Evolutionary conservation across 2,329 filamentous ascomycete genomes (phyloP).

Genomic region (Xylaria sp.): DNA sequence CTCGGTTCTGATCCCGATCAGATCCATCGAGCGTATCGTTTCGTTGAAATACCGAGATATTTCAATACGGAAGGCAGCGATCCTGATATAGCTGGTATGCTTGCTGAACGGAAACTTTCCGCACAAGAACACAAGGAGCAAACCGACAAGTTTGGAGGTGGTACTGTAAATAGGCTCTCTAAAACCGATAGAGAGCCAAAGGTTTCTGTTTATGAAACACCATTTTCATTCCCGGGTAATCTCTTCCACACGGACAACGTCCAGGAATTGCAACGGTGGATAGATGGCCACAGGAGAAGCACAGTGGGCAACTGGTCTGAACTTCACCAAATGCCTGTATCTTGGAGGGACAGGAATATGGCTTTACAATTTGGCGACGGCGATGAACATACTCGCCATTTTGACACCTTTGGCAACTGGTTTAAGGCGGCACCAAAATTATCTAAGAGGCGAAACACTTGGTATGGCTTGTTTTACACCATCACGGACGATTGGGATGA

Average conservation of each 20-base stretch:
- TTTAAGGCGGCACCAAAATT: constrained; percentile 33
- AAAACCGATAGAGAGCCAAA: not conserved
- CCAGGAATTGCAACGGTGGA: constrained; percentile 31
- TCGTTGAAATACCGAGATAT: constrained; percentile 47
- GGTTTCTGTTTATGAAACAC: constrained; percentile 20
- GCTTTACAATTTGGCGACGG: constrained; percentile 43
- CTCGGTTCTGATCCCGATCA: constrained; percentile 52
- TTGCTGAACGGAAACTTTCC: constrained; percentile 13
- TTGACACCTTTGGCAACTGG: constrained; percentile 46
- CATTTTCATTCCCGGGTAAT: constrained; percentile 15
- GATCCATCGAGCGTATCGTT: constrained; percentile 37
- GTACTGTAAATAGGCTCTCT: not conserved
- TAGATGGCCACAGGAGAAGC: constrained; percentile 8
- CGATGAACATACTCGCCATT: constrained; percentile 34
- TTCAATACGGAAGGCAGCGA: constrained; percentile 43
- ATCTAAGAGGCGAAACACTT: constrained; percentile 42
- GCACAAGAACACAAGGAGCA: constrained; percentile 18
- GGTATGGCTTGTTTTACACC: constrained; percentile 58
- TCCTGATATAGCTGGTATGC: constrained; percentile 42
- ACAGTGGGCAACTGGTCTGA: constrained; percentile 26
- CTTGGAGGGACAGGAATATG: constrained; percentile 49
- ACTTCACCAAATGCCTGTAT: constrained; percentile 49
- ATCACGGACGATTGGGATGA: constrained; percentile 47
- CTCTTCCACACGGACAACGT: constrained; percentile 29
- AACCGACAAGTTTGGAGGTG: constrained; percentile 5